Percentiles rank a stretch among this genome's conserved stretches.
phyloP scores from a whole-genome alignment of 2,329 filamentous ascomycete species.

The Colletotrichum truncatum region DNA sequence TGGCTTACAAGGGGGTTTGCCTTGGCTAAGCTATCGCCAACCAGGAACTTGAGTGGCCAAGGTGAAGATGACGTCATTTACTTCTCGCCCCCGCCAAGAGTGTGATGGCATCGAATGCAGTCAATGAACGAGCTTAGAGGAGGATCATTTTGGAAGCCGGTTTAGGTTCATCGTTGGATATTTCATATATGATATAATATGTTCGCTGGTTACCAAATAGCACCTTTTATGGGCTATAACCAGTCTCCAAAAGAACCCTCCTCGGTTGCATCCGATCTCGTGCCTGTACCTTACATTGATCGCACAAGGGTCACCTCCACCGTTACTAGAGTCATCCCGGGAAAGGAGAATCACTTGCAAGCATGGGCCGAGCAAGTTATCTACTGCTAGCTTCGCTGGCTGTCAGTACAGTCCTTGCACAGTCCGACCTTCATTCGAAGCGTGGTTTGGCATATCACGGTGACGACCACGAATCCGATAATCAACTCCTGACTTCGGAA shows the following conservation, averaged over 20 bases:
- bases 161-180: no score
- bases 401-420: background rate
- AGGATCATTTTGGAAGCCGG: background rate
- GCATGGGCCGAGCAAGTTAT: conserved; percentile 14
- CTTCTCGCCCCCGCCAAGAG: conserved; percentile 5
- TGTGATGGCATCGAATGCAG: conserved; percentile 15
- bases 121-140: conserved; percentile 5
- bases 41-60: background rate
- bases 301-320: conserved; percentile 23
- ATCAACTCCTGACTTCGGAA: conserved; percentile 44
- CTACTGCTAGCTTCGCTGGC: conserved; percentile 2
- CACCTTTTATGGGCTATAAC: background rate
- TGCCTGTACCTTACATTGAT: background rate
- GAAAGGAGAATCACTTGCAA: background rate
- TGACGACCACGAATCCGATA: conserved; percentile 38
- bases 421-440: conserved; percentile 17
- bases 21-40: conserved; percentile 22
- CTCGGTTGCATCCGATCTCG: conserved; percentile 19
- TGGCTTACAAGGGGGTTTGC: conserved; percentile 19
- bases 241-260: background rate
- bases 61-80: conserved; percentile 16
- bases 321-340: background rate
- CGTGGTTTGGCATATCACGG: conserved; percentile 24
- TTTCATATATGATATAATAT: no score
- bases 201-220: background rate